These are phyloP conservation scores for Hordeum marinum DNA, from an alignment of 176 grass and related monocot genomes.

Conservation along the genomic window DNA sequence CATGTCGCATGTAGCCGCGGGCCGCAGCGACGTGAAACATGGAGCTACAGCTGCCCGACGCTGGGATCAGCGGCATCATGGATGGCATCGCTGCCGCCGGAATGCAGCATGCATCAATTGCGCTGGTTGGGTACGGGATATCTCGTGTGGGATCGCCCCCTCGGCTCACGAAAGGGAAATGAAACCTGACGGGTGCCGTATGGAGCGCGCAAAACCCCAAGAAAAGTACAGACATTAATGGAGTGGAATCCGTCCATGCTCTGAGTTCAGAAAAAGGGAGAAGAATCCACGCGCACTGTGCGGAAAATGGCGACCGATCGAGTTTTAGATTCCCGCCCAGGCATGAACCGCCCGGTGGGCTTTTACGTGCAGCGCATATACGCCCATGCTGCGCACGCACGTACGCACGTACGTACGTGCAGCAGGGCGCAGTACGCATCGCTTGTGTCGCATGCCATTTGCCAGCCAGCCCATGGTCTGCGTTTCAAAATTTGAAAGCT, in stretches of 20 bases:
- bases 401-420: neutral
- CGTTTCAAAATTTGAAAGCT: slow-evolving; percentile 46
- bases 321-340: neutral
- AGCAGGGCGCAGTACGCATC: no score
- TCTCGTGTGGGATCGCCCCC: neutral
- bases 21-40: neutral
- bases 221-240: neutral
- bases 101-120: neutral
- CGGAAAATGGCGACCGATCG: neutral
- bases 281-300: neutral
- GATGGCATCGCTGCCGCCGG: neutral
- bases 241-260: neutral
- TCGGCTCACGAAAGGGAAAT: neutral
- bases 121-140: neutral
- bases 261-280: neutral
- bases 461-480: neutral
- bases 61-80: slow-evolving; percentile 9
- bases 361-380: neutral
- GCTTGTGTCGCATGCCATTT: no score
- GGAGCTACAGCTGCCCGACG: neutral
- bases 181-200: neutral
- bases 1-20: neutral
- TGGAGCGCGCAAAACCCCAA: neutral
- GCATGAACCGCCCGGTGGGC: neutral
- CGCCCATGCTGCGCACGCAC: neutral